Evolutionary conservation across 108 stramenopile species (phyloP).

Genomic region (Conticribra weissflogii): DNA sequence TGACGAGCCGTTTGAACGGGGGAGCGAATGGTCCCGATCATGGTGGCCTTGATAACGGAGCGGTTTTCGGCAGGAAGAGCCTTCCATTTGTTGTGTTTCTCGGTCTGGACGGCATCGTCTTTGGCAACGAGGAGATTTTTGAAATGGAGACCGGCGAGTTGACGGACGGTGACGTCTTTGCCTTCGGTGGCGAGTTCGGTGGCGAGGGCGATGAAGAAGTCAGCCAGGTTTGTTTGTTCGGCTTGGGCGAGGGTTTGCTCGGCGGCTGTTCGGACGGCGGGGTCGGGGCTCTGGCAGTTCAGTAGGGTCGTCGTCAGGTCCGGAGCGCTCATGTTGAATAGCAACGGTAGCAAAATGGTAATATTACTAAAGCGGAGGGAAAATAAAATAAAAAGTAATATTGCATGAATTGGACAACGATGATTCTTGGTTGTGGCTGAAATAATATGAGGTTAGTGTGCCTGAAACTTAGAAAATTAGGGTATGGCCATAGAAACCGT

Average conservation of each 20-base stretch:
- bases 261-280: slow-evolving; percentile 44
- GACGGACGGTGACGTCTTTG: slow-evolving; percentile 61
- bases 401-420: too few species aligned
- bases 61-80: slow-evolving; percentile 54
- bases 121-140: slow-evolving; percentile 86
- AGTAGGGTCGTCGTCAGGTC: slow-evolving; percentile 48
- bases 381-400: too few species aligned
- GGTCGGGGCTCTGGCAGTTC: slow-evolving; percentile 48
- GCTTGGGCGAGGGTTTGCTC: slow-evolving; percentile 42
- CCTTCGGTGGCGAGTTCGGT: slow-evolving; percentile 71
- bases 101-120: slow-evolving; percentile 64
- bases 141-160: slow-evolving; percentile 83
- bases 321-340: slow-evolving; percentile 27
- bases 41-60: slow-evolving; percentile 58
- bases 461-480: too few species aligned
- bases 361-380: too few species aligned
- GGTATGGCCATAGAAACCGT: too few species aligned
- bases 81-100: slow-evolving; percentile 76
- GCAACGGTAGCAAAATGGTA: too few species aligned
- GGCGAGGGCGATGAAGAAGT: slow-evolving; percentile 67
- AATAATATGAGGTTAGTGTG: too few species aligned
- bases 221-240: slow-evolving; percentile 46
- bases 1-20: slow-evolving; percentile 63
- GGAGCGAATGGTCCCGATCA: slow-evolving; percentile 65
- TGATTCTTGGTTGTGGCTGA: too few species aligned